Evolutionary conservation across 2,329 filamentous ascomycete genomes (phyloP).

Genomic region (Emydomyces testavorans): DNA sequence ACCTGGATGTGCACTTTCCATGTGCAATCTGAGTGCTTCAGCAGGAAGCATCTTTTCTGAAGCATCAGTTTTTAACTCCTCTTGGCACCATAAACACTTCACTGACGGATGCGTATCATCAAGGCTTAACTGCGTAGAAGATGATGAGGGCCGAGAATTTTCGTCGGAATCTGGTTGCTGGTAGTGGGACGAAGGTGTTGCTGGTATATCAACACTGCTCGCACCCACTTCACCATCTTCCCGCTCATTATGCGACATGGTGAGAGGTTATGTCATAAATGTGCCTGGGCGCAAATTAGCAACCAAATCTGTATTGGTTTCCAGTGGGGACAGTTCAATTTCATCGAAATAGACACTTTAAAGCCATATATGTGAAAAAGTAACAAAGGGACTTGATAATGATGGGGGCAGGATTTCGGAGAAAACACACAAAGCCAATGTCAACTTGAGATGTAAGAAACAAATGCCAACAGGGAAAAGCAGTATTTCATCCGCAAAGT

Average conservation of each 20-base stretch:
- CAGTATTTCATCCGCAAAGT: background rate
- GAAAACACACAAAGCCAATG: constrained; percentile 1
- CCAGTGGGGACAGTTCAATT: background rate
- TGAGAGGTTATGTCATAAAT: constrained; percentile 6
- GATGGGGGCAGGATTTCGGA: background rate
- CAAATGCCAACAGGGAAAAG: background rate
- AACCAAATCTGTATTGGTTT: background rate
- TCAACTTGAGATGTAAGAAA: background rate
- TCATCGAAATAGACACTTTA: no score
- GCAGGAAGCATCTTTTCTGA: constrained; percentile 21
- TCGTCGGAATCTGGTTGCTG: constrained; percentile 8
- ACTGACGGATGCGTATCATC: constrained; percentile 10
- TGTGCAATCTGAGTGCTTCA: constrained; percentile 26
- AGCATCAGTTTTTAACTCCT: constrained; percentile 23
- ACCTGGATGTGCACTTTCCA: constrained; percentile 26
- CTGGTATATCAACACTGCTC: constrained; percentile 6
- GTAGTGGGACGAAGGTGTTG: constrained; percentile 3
- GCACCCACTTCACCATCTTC: constrained; percentile 5
- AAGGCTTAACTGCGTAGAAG: constrained; percentile 6
- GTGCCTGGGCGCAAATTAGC: background rate
- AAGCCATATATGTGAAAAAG: background rate
- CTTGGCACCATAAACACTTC: constrained; percentile 31
- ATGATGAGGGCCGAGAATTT: constrained; percentile 6
- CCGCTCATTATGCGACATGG: constrained; percentile 5
- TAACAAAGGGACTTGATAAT: background rate